Evolutionary conservation across 306 rosid genomes (phyloP), one percentile per base, ranked within the genome.

Genomic region (Mucuna pruriens): DNA sequence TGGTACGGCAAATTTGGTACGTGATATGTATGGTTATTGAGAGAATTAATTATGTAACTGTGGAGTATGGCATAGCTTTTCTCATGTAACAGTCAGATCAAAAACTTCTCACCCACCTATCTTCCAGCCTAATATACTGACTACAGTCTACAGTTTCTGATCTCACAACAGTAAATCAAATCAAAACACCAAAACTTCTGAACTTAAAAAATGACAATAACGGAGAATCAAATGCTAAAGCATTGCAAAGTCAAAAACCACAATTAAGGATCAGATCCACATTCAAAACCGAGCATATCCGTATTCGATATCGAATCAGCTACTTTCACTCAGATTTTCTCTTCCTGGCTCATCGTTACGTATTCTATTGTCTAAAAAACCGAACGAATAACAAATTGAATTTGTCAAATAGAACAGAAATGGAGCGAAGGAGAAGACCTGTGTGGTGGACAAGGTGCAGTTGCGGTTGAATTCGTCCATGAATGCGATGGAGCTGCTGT

Each of bases 391-490:
- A 25, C 23, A 73, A 68, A 46, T 4, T 9, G 49, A 80, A 74
- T 71, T n/a, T 6, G 5, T 13, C 13, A 68, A 68, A 22, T 12
- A 5, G 76, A 65, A 16, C 36, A 31, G 38, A 26, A 77, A 45
- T 4, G 11, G 45, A 77, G n/a, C 68, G 38, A 17, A 16, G 4
- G 1, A 68, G 44, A 62, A 52, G 5, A 94, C 98, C 97, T 92
- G 97, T 82, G 84, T 89, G 46, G 97, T 91, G 63, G 97, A 89
- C 81, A 95, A 81, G 15, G 97, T 88, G 82, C 99, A 95, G 82
- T 89, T 86, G 71, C 97, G 91, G 67, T 91, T 91, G 88, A 95
- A 93, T 22, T 95, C 97, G 10, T 95, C 95, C 87, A 93, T 84
- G 76, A 92, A 87, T 1, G 95, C 87, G 79, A 85, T 89, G 9